A percentile compares a stretch with the other conserved stretches of the same genome.
Conservation (phyloP, 805 yeast species). For the Wickerhamiella kurtzmanii region DNA sequence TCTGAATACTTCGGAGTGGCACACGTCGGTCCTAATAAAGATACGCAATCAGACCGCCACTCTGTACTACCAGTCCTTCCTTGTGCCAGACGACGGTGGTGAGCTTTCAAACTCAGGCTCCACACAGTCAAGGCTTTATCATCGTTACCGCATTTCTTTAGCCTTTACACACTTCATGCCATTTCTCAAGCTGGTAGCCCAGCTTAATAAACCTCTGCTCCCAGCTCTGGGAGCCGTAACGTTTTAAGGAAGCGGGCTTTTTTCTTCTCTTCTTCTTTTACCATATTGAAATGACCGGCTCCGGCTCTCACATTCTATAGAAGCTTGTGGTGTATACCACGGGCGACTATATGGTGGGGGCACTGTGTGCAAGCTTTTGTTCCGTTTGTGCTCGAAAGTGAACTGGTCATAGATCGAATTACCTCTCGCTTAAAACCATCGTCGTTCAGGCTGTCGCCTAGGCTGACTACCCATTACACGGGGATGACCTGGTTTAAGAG, state of each 20-base stretch:
- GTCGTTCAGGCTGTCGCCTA: slow-evolving; percentile 86
- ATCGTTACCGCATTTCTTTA: no score
- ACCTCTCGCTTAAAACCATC: slow-evolving; percentile 89
- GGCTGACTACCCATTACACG: slow-evolving; percentile 70
- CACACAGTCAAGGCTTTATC: no score
- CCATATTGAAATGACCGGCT: neutral
- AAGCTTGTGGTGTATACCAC: neutral
- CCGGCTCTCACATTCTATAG: neutral
- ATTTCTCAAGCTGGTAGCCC: neutral
- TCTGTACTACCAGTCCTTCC: no score
- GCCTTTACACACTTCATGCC: no score
- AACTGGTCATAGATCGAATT: slow-evolving; percentile 12
- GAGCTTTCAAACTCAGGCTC: no score
- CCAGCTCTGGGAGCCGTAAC: neutral
- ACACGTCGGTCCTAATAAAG: no score
- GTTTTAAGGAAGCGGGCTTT: no score
- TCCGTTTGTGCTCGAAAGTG: neutral
- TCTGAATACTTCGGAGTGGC: slow-evolving; percentile 4
- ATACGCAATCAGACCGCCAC: no score
- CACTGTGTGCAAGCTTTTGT: no score
- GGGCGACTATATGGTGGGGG: no score
- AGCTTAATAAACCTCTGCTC: neutral
- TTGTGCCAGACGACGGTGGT: no score
- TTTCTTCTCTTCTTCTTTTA: no score
- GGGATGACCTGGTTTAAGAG: slow-evolving; percentile 71